phyloP scores from a whole-genome alignment of 176 grass and related monocot genomes.

The Triticum turgidum region DNA sequence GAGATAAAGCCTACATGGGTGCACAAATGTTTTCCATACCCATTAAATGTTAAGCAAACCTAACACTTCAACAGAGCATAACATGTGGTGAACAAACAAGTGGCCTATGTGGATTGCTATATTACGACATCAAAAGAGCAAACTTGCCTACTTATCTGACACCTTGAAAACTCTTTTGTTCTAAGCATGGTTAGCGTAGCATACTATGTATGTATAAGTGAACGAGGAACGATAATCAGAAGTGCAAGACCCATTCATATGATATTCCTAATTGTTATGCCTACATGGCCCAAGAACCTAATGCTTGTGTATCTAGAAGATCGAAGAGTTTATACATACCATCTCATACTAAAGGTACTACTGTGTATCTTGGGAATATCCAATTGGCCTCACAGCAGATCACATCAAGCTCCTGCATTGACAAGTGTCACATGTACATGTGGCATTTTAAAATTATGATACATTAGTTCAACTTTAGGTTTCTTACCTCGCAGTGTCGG shows the following conservation, averaged over 20 bases:
- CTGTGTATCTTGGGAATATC: conserved; percentile 47
- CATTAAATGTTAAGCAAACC: neutral
- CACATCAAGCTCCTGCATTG: conserved; percentile 45
- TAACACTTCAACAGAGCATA: neutral
- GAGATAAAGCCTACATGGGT: neutral
- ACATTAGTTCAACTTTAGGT: neutral
- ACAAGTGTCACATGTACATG: conserved; percentile 6
- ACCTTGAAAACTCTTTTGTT: neutral
- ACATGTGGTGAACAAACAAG: neutral
- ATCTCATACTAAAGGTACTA: conserved; percentile 35
- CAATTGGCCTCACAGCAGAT: conserved; percentile 48
- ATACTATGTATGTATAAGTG: neutral
- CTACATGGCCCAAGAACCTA: neutral
- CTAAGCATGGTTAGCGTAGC: neutral
- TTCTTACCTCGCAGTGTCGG: conserved; percentile 36
- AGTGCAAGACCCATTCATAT: neutral
- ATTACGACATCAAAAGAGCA: neutral
- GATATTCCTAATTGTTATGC: neutral
- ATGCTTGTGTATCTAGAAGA: neutral
- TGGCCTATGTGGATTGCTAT: neutral
- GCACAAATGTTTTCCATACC: neutral
- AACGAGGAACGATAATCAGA: neutral
- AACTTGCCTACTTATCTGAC: neutral
- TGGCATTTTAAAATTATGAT: neutral
- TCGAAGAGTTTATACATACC: conserved; percentile 35